These are phyloP conservation scores for Vicia villosa DNA, from an alignment of 306 rosid species.

Conservation along the genomic window DNA sequence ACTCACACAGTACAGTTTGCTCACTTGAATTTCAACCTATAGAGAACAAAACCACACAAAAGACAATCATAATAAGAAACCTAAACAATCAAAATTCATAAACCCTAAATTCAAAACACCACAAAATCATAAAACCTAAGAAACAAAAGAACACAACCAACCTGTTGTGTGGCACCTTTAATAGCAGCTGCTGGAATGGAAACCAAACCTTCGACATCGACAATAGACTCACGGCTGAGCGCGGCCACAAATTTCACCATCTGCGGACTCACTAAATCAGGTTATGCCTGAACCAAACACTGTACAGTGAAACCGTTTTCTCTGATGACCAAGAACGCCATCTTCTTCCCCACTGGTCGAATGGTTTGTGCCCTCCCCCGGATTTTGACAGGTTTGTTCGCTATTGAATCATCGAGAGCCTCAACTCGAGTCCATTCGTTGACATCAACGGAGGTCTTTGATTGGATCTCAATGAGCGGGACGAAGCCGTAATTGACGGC, in stretches of 20 bases:
- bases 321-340: too few species aligned
- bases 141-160: background rate
- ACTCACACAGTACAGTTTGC: slow-evolving; percentile 62
- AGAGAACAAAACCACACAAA: too few species aligned
- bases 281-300: too few species aligned
- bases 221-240: too few species aligned
- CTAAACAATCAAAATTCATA: background rate
- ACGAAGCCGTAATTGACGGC: slow-evolving; percentile 68
- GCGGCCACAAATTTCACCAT: too few species aligned
- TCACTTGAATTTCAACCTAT: slow-evolving; percentile 89
- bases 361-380: slow-evolving; percentile 77
- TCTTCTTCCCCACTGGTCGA: slow-evolving; percentile 66
- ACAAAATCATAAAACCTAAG: slow-evolving; percentile 4
- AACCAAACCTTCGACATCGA: too few species aligned
- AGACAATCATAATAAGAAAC: background rate
- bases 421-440: slow-evolving; percentile 59
- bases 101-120: slow-evolving; percentile 6
- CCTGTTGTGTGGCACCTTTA: slow-evolving; percentile 76
- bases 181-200: slow-evolving; percentile 49
- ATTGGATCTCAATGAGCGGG: slow-evolving; percentile 66
- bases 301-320: too few species aligned
- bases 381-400: slow-evolving; percentile 50
- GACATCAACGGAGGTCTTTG: slow-evolving; percentile 48
- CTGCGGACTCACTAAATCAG: too few species aligned
- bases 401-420: slow-evolving; percentile 40